Evolutionary conservation across 1,284 basidiomycete species (phyloP), one percentile per base, ranked within the genome.

Genomic region (Ustilago tritici): DNA sequence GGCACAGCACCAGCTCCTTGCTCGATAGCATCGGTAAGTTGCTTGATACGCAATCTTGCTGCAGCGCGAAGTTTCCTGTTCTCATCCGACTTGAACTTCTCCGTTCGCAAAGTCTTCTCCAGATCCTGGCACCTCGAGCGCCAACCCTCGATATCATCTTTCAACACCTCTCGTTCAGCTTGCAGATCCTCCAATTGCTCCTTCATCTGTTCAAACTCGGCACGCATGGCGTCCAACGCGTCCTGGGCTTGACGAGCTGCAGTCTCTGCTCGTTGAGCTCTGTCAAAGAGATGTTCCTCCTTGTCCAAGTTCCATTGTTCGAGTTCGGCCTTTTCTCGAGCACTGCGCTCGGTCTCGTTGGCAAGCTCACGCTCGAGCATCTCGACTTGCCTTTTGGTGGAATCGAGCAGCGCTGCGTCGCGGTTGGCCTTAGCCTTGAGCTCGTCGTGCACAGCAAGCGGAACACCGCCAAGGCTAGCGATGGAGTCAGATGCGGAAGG

Each of bases 71-170:
- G 67, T 56, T 72, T 74, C 40, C 74, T 65, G 55, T 72, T 66
- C 36, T 83, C 80, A 56, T 83, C 79, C 53, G 78, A 49, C 47
- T 66, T 77, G 59, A 61, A 62, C 52, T 80, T 78, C 64, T 85
- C 82, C 19, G 64, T 47, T 4, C 68, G 71, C 52, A 83, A 60
- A 19, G 74, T 75, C 65, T 83, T 80, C 55, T 85, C 84, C 23
- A 84, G 62, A 55, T 79, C 79, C 36, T 74, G 72, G 65, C 83
- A 84, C 4, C 84, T 76, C 34, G 74, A 76, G 19, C 84, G 77
- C 83, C 84, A 85, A 15, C 82, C 84, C 35, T 82, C 82, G 43
- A 84, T 78, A 47, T 85, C 84, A 19, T 85, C 84, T 41, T 65
- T 59, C 17, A 82, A 68, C 66, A 82, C 81, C 62, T 85, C 84